Evolutionary conservation across 1,284 basidiomycete genomes (phyloP), one percentile per base, ranked within the genome.

Genomic region (Apiotrichum veenhuisii): DNA sequence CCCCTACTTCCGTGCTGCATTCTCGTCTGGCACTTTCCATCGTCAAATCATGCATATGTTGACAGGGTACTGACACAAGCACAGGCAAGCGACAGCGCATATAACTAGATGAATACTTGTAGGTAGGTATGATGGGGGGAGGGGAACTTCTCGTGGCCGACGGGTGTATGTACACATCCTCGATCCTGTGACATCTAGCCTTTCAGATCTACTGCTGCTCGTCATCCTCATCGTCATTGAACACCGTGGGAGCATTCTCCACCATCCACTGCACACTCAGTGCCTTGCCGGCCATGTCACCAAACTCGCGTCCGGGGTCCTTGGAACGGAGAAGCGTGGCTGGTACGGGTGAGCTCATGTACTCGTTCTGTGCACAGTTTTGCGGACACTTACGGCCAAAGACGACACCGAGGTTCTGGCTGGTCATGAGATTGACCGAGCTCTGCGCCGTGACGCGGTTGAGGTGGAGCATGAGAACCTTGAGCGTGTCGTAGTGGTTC

Each of bases 381-480:
- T n/a, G n/a, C n/a, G n/a, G n/a, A n/a, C n/a, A 87, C 92, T 80
- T 76, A 97, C 93, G 95, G 65, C 96, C 96, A 79, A 98, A 98
- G 42, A 99, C 93, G n/a, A 98, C 92, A n/a, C 96, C 96, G 22
- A 99, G 79, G 69, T 98, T 99, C 62, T 92, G 84, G 4, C 91
- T 87, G 50, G 86, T 92, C 96, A 99, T 98, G 52, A 93, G 81
- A 75, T 98, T 99, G 58, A 81, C 80, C 25, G 86, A 84, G 55
- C 82, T 84, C 38, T 81, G 80, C 55, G 85, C 80, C 67, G 85
- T 84, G 26, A 95, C 82, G 55, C 91, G 90, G 64, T 94, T 80
- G 30, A 99, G 79, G 78, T 99, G 96, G 23, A 90, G 77, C 84
- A 97, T 88, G 25, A 99, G 81, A 54, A 82, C 77, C 52, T 85